phyloP scores from a whole-genome alignment of 148 eudicot genomes.

The Simmondsia chinensis region DNA sequence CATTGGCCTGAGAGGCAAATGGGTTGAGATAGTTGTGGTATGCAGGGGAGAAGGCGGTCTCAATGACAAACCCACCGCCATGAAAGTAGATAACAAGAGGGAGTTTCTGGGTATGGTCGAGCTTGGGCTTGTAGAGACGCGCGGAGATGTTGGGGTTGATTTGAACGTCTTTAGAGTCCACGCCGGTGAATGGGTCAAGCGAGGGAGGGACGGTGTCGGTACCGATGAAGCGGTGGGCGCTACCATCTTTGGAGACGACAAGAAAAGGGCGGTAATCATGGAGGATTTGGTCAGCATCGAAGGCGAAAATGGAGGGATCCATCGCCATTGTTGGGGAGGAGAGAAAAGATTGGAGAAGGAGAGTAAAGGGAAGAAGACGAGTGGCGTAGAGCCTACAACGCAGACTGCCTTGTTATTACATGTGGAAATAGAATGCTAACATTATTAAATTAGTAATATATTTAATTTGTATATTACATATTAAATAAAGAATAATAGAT shows the following conservation, averaged over 20 bases:
- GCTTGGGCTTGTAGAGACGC: constrained; percentile 27
- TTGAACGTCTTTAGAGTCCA: constrained; percentile 29
- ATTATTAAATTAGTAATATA: no score
- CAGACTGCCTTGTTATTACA: no score
- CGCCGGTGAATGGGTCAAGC: constrained; percentile 14
- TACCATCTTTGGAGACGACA: constrained; percentile 39
- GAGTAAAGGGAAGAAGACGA: no score
- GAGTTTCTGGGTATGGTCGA: background rate
- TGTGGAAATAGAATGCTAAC: no score
- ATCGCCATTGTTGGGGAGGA: no score
- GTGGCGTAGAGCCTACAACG: no score
- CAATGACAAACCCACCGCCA: constrained; percentile 26
- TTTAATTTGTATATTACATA: no score
- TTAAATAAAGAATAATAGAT: no score
- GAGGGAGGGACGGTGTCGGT: constrained; percentile 16
- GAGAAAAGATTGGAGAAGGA: no score
- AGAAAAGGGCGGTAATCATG: constrained; percentile 16
- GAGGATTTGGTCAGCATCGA: no score
- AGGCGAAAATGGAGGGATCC: no score
- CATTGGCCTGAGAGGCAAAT: constrained; percentile 13
- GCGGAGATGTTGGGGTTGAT: constrained; percentile 15
- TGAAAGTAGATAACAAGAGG: constrained; percentile 22
- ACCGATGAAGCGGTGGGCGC: constrained; percentile 17
- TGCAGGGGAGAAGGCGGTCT: constrained; percentile 12
- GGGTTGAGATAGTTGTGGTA: constrained; percentile 15